Evolutionary conservation across 805 yeast species (phyloP), one percentile per base, ranked within the genome.

Genomic region (Hanseniaspora occidentalis): DNA sequence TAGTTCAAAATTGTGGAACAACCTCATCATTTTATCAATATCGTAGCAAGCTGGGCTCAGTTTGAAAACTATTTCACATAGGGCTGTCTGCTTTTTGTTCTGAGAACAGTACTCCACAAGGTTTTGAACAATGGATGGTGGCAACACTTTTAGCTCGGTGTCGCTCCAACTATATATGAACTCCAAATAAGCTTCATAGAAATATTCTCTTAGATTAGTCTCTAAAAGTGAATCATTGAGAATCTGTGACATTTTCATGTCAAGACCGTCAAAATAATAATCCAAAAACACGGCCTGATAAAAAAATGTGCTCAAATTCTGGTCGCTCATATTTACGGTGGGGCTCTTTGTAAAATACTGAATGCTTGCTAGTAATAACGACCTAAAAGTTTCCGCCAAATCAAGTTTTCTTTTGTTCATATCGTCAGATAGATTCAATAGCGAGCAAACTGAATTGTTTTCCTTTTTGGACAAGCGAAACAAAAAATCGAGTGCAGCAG

Each of bases 41-140:
- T 89, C 95, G 38, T 92, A 66, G 10, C 76, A 70, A 6, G 64
- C 49, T 7, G 82, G 66, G 50, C 86, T 88, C 20, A 89, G 54
- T 2, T 74, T 60, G 48, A 94, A 81, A 9, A 88, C 64, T 24
- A 33, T 31, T 4, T 31, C 18, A 8, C 23, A 3, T 6, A 17
- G 36, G 10, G n/a, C 16, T 18, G 11, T 4, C 23, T 33, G 11
- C 19, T 19, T 18, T n/a, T 21, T 6, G 23, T 33, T 33, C 22
- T 19, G 10, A n/a, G 69, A 62, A 46, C 73, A 76, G 39, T 64
- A 58, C 23, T 64, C 61, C 2, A 88, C 79, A 60, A 88, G 66
- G 10, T 67, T 68, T 47, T 75, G 75, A 46, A 84, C 65, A 1
- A 85, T 64, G 0, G 57, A 45, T 0, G 96, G 88, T 0, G 95